Evolutionary conservation across 495 filamentous ascomycete genomes (phyloP).

Genomic region (Penicillium parvum): DNA sequence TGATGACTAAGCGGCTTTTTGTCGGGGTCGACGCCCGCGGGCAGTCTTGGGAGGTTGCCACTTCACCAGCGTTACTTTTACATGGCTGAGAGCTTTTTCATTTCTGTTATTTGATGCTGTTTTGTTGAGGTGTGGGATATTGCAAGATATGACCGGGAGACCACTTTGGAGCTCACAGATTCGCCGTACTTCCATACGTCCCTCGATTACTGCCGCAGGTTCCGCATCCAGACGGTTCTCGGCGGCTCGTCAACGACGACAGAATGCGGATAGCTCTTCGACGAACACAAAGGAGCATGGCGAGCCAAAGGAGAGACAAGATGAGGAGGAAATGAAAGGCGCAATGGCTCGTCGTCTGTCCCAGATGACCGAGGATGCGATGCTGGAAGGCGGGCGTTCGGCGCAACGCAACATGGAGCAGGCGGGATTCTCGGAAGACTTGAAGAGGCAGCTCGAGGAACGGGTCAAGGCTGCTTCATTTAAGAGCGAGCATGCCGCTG

Average conservation of each 20-base stretch:
- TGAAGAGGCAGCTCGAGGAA: constrained; percentile 70
- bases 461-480: constrained; percentile 70
- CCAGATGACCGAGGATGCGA: constrained; percentile 74
- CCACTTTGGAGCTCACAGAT: constrained; percentile 15
- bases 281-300: constrained; percentile 13
- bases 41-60: constrained; percentile 10
- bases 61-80: constrained; percentile 1
- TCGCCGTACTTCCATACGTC: constrained; percentile 11
- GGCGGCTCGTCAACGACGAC: constrained; percentile 17
- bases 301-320: constrained; percentile 1
- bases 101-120: neutral
- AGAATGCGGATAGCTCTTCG: constrained; percentile 17
- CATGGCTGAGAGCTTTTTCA: too few relatives aligned
- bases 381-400: constrained; percentile 66
- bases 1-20: constrained; percentile 32
- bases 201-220: constrained; percentile 11
- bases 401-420: constrained; percentile 73
- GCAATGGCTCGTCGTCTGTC: constrained; percentile 71
- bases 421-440: constrained; percentile 81
- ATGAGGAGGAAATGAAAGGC: constrained; percentile 38
- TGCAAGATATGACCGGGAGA: constrained; percentile 22
- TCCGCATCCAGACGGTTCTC: constrained; percentile 21
- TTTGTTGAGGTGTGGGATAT: too few relatives aligned
- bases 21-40: neutral
- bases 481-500: constrained; percentile 60